Evolutionary conservation across 2,329 filamentous ascomycete species (phyloP).

Genomic region (Podosphaera leucotricha): DNA sequence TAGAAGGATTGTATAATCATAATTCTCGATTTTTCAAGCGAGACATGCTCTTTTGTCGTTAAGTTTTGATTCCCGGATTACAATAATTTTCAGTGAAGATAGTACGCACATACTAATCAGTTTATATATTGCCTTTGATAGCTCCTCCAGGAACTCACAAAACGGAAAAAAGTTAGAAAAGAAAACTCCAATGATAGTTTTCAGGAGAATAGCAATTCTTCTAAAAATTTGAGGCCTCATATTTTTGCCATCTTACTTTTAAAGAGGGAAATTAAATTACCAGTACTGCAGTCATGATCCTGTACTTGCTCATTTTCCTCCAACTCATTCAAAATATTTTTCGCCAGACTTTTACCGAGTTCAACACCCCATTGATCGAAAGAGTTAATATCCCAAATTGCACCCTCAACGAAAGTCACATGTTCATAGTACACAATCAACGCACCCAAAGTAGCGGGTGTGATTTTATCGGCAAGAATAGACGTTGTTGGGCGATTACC

Average conservation of each 20-base stretch:
- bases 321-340: conserved; percentile 71
- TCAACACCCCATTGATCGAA: conserved; percentile 99
- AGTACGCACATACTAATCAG: too few species aligned
- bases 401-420: conserved; percentile 90
- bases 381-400: conserved; percentile 97
- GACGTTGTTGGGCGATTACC: conserved; percentile 94
- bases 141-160: too few species aligned
- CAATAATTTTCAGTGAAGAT: too few species aligned
- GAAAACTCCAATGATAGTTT: not conserved
- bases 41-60: too few species aligned
- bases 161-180: not conserved
- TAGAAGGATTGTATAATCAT: too few species aligned
- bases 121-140: too few species aligned
- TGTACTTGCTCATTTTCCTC: conserved; percentile 48
- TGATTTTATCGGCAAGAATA: conserved; percentile 78
- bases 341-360: conserved; percentile 85
- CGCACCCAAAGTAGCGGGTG: conserved; percentile 76
- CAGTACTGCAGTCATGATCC: conserved; percentile 64
- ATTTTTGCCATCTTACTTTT: conserved; percentile 32
- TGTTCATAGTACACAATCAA: conserved; percentile 99
- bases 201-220: not conserved
- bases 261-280: conserved; percentile 74
- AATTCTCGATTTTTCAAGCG: too few species aligned
- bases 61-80: too few species aligned
- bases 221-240: not conserved